Base-by-base conservation (phyloP, 2,329 filamentous ascomycete species). In the Chaetomium sp. region DNA sequence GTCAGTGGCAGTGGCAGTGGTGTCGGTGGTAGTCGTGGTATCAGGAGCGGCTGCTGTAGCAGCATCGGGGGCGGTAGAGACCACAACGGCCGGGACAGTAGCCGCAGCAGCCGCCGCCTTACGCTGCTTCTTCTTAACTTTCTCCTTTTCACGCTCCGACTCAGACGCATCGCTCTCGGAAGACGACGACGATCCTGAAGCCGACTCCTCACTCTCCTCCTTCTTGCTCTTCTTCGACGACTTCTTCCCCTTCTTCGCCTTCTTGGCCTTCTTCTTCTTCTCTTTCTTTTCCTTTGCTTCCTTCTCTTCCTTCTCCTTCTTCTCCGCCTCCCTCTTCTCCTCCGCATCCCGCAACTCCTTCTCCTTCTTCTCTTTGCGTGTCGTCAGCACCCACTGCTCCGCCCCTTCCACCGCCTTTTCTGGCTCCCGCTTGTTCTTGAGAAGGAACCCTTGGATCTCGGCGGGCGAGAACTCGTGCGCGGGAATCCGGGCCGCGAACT, bases 371-470 rank as follows among this genome's bases (percentile, higher is more conserved):
- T 77, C 77, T 63, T 73, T 74, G 40, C 78, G 70, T 37, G 74
- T 76, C 55, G 75, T 73, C 33, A 70, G 66, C 0, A 82, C 71
- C 76, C 81, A 85, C 8, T 71, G 69, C 10, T 74, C 75, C 0
- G 74, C 70, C 2, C 69, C 71, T 6, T 70, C 73, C 4, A 84
- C 70, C 0, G 78, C 81, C 0, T 67, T 72, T 38, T 74, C 70
- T 0, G 80, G 76, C 54, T 74, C 69, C 8, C 75, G 74, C 72
- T 84, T 84, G 64, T 83, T 70, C 63, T 75, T 76, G 58, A 85
- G 71, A 49, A 85, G 71, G 54, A 77, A 77, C 5, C 81, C 81
- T 65, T 84, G 81, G 5, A 85, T 74, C 68, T 85, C 80, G 5
- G 81, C 81, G 0, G 81, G 81, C 52, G 77, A 81, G 64, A 84